Evolutionary conservation across 2,329 filamentous ascomycete species (phyloP), one percentile per base, ranked within the genome.

Genomic region (Arthrobotrys musiformis): DNA sequence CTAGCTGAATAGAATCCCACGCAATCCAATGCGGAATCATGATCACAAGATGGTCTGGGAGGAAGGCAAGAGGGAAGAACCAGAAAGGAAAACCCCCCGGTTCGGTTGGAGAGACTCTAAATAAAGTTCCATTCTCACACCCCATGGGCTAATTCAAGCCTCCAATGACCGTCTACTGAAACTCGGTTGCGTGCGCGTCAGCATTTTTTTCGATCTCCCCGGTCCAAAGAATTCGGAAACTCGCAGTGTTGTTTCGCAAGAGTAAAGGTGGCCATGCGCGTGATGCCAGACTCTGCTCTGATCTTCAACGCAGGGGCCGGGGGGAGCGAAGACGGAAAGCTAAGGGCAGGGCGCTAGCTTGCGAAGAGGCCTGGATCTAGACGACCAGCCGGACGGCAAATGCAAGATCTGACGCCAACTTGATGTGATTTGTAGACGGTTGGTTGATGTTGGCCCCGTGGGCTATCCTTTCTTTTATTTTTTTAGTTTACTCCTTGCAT

Each of bases 171-270:
- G 37, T 46, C 40, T 44, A 33, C 26, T 62, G 58, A 62, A 62
- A 62, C 58, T 44, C 37, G 58, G 58, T 46, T 62, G 46, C 40
- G 24, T 46, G 24, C 58, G 24, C 58, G 40, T 62, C 30, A 62
- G 58, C 58, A 62, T 37, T 33, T 8, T 42, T 42, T 42, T n/a
- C 2, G 4, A n/a, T n/a, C 37, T 42, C n/a, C n/a, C n/a, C n/a
- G n/a, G n/a, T n/a, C n/a, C n/a, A n/a, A n/a, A 2, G 17, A 42
- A 42, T 42, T 15, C 13, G 37, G 17, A 42, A 33, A 33, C 30
- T 9, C 9, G 30, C 9, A 9, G 37, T 2, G 37, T 42, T 42
- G 30, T 15, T 42, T 42, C 40, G 40, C 2, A 6, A 17, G 19
- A 17, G 40, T 42, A 8, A 42, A 42, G 50, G 17, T 6, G 11